Evolutionary conservation across 2,329 filamentous ascomycete species (phyloP).

Genomic region (Cercospora sp.): DNA sequence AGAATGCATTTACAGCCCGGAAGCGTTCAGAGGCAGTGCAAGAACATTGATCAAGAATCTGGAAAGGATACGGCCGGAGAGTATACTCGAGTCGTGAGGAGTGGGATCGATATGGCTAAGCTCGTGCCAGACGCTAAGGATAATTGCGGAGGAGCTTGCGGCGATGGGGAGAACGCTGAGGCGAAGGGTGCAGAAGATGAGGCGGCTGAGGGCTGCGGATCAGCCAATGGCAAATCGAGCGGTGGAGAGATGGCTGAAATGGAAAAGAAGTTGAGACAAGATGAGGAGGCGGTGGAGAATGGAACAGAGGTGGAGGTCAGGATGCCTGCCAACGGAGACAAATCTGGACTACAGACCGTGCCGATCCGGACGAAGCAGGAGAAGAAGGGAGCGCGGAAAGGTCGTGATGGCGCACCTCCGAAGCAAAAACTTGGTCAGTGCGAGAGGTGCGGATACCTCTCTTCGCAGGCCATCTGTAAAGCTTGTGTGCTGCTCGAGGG

Average conservation of each 20-base stretch:
- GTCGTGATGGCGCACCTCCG: slow-evolving; percentile 34
- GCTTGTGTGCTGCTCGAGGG: slow-evolving; percentile 88
- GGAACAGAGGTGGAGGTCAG: slow-evolving; percentile 67
- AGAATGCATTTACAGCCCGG: slow-evolving; percentile 96
- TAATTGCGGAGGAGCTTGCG: slow-evolving; percentile 52
- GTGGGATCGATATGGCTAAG: slow-evolving; percentile 92
- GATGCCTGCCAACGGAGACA: slow-evolving; percentile 22
- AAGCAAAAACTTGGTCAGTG: slow-evolving; percentile 80
- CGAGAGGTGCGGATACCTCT: slow-evolving; percentile 88
- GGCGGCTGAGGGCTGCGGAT: slow-evolving; percentile 73
- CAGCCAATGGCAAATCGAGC: slow-evolving; percentile 63
- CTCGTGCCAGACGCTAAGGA: slow-evolving; percentile 66
- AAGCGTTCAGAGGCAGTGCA: slow-evolving; percentile 92
- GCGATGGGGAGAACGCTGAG: slow-evolving; percentile 30
- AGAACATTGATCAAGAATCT: slow-evolving; percentile 91
- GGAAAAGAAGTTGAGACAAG: slow-evolving; percentile 69
- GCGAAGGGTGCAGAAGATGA: slow-evolving; percentile 54
- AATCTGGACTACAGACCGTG: slow-evolving; percentile 21
- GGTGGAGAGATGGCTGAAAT: slow-evolving; percentile 80
- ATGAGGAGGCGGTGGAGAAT: slow-evolving; percentile 58
- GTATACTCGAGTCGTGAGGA: slow-evolving; percentile 93
- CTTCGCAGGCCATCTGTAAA: slow-evolving; percentile 90
- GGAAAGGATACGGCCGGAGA: slow-evolving; percentile 88
- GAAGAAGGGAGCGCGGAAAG: slow-evolving; percentile 28
- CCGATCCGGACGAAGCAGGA: slow-evolving; percentile 40